Percentiles rank a stretch among this genome's conserved stretches.
Conservation (phyloP, 805 yeast genomes). For the Ogataea ramenticola region DNA sequence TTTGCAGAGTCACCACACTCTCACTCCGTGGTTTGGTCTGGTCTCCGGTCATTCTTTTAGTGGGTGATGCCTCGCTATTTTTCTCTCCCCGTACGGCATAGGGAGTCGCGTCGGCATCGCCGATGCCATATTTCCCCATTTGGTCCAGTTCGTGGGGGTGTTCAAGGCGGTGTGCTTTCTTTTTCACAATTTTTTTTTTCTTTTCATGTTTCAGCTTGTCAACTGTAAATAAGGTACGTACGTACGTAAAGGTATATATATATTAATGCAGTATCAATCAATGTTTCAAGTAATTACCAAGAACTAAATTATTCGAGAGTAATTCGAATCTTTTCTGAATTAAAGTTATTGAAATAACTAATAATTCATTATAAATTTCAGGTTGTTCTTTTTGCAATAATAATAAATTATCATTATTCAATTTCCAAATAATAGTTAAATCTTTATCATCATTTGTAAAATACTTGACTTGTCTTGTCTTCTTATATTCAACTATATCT, state of each 20-base stretch:
- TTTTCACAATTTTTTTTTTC: too few species aligned
- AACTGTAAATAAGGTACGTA: too few species aligned
- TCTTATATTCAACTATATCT: conserved; percentile 28
- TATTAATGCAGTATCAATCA: too few species aligned
- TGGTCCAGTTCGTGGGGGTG: too few species aligned
- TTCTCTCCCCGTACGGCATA: too few species aligned
- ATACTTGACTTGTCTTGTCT: conserved; percentile 29
- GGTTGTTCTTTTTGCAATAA: conserved; percentile 42
- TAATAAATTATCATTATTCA: conserved; percentile 39
- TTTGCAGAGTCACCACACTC: too few species aligned
- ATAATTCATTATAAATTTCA: conserved; percentile 55
- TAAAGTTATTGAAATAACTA: conserved; percentile 52
- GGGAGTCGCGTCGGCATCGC: too few species aligned
- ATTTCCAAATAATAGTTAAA: conserved; percentile 63
- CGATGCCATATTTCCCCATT: background rate
- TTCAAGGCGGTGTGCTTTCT: background rate
- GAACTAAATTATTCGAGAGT: conserved; percentile 53
- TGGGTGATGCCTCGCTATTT: background rate
- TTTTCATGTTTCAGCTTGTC: too few species aligned
- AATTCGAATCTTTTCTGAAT: conserved; percentile 68
- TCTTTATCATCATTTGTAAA: conserved; percentile 38
- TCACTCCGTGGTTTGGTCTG: background rate
- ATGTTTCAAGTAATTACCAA: background rate
- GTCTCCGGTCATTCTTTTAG: background rate
- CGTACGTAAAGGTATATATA: too few species aligned